Evolutionary conservation across 148 eudicot genomes (phyloP).

Genomic region (Rheum nobile): DNA sequence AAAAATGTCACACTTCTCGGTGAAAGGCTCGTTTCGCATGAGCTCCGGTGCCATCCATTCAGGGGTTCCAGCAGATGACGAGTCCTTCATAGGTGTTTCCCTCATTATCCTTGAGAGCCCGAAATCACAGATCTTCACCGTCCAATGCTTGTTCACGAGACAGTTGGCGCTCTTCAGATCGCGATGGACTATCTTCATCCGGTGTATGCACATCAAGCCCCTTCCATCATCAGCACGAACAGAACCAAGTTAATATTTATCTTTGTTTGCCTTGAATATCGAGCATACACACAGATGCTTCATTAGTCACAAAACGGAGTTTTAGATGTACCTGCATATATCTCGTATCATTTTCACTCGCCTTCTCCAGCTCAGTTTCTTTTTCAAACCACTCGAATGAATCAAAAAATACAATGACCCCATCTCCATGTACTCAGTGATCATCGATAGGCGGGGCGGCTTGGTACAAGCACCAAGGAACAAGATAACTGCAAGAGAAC

Average conservation of each 20-base stretch:
- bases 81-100: constrained; percentile 36
- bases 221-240: constrained; percentile 16
- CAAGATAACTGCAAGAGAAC: constrained; percentile 61
- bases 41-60: constrained; percentile 99
- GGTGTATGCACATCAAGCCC: constrained; percentile 94
- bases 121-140: constrained; percentile 87
- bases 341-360: constrained; percentile 92
- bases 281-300: not conserved
- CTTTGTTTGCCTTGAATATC: not conserved
- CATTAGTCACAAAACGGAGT: not conserved
- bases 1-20: constrained; percentile 92
- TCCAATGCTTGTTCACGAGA: constrained; percentile 86
- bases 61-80: constrained; percentile 92
- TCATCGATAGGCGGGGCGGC: constrained; percentile 91
- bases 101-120: constrained; percentile 78
- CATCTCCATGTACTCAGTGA: constrained; percentile 99
- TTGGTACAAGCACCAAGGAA: constrained; percentile 96
- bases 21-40: constrained; percentile 81
- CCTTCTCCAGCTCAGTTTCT: constrained; percentile 89
- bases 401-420: constrained; percentile 90
- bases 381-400: constrained; percentile 89
- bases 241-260: not conserved
- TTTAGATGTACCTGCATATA: constrained; percentile 65
- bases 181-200: constrained; percentile 95
- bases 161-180: constrained; percentile 95